Percentiles rank a stretch among this genome's conserved stretches.
Conservation (phyloP, 305 asterid genomes). For the Fraxinus latifolia region DNA sequence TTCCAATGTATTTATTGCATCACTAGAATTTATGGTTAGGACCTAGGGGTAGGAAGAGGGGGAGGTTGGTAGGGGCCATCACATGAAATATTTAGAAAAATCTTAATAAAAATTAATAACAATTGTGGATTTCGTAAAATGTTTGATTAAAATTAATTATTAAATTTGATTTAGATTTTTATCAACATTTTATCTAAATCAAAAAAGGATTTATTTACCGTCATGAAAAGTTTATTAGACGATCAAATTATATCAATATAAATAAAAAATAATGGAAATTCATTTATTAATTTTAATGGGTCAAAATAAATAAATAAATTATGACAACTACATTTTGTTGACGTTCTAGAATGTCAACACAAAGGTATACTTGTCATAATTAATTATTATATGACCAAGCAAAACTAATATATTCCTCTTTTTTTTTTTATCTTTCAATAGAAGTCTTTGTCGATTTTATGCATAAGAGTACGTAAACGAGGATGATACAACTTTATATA, state of each 20-base stretch:
- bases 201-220: no score
- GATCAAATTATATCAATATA: background rate
- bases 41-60: background rate
- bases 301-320: background rate
- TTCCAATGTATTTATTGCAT: background rate
- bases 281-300: background rate
- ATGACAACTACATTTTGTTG: background rate
- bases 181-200: no score
- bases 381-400: constrained; percentile 25
- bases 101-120: no score
- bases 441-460: constrained; percentile 15
- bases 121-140: no score
- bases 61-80: constrained; percentile 31
- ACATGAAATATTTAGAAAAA: background rate
- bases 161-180: background rate
- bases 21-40: background rate
- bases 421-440: background rate
- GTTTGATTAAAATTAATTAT: background rate
- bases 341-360: constrained; percentile 30
- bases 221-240: background rate
- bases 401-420: background rate
- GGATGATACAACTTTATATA: background rate
- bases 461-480: background rate
- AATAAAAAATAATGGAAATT: background rate
- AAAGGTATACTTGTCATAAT: constrained; percentile 18